Base-by-base conservation (phyloP, 1,139 yeast species). In the Taphrina populina region DNA sequence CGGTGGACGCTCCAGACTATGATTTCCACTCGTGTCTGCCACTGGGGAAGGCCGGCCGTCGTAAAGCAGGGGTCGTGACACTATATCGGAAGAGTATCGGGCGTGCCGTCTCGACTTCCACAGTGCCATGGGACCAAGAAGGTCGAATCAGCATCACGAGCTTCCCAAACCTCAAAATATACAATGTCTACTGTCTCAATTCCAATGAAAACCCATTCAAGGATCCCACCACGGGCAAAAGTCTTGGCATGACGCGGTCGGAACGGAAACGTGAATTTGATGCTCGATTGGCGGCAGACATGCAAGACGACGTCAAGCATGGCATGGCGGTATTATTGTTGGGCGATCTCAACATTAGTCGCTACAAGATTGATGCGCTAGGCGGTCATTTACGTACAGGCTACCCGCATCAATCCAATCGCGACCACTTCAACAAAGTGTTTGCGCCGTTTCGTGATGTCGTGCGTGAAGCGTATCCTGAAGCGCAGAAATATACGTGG, bases 301-400 rank as follows among this genome's bases (percentile, higher is more conserved):
- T 43, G 37, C 11, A 15, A 3, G 27, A 7, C 8, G 37, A 29
- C 10, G 36, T 30, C 8, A 21, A n/a, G 10, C 19, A 8, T 4
- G 47, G 47, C 7, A 33, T 34, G 19, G 36, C 20, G 40, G 29
- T 29, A 7, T 10, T 29, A 2, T 30, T 37, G 8, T 33, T 49
- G 10, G 54, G 54, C 8, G 54, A 49, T 30, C 36, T 49, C 26
- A 49, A 49, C 46, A 49, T 49, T 11, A 37, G 46, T 33, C 54
- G 54, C 4, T 37, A 29, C 30, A 19, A 20, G 15, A 30, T 49
- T 11, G 54, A 49, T 19, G 32, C 54, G 6, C 17, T 40, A 7
- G 45, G 46, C 6, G 54, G 54, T 7, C 44, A 30, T 15, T 24
- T 49, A 10, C 36, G 54, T 10, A 29, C 32, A 10, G 7, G 15